Evolutionary conservation across 164 flowering plant species (phyloP).

Genomic region (Protea cynaroides): DNA sequence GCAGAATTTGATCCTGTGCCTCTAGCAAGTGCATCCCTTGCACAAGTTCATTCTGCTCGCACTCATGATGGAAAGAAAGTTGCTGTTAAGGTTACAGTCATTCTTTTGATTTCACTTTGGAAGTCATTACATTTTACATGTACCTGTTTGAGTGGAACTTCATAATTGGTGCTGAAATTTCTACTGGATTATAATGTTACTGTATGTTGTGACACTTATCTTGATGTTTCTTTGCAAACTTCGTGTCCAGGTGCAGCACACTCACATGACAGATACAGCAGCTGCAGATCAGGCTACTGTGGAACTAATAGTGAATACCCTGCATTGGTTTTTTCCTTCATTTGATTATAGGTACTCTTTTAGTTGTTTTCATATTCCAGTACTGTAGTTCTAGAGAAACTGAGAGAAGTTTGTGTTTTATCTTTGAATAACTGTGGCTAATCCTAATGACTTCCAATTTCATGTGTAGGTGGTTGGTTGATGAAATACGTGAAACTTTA

Average conservation of each 20-base stretch:
- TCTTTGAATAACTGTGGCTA: neutral
- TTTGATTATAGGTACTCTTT: constrained; percentile 81
- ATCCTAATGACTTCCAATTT: constrained; percentile 5
- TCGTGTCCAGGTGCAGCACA: constrained; percentile 81
- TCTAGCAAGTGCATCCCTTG: constrained; percentile 97
- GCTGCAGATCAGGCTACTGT: constrained; percentile 90
- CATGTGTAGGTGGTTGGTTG: constrained; percentile 80
- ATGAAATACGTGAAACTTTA: constrained; percentile 81
- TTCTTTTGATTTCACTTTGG: neutral
- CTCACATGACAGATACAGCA: constrained; percentile 97
- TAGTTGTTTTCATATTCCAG: neutral
- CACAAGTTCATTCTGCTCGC: constrained; percentile 93
- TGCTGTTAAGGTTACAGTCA: constrained; percentile 82
- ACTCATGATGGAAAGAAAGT: constrained; percentile 84
- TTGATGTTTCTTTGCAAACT: constrained; percentile 8
- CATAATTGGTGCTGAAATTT: neutral
- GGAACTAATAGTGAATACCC: constrained; percentile 64
- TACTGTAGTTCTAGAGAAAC: neutral
- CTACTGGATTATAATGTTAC: neutral
- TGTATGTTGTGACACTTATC: constrained; percentile 6
- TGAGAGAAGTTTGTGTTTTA: neutral
- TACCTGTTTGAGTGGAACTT: neutral
- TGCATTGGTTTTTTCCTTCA: constrained; percentile 72
- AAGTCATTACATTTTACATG: neutral
- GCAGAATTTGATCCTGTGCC: constrained; percentile 79